Evolutionary conservation across 768 basidiomycete genomes (phyloP).

Genomic region (Suillus subaureus): DNA sequence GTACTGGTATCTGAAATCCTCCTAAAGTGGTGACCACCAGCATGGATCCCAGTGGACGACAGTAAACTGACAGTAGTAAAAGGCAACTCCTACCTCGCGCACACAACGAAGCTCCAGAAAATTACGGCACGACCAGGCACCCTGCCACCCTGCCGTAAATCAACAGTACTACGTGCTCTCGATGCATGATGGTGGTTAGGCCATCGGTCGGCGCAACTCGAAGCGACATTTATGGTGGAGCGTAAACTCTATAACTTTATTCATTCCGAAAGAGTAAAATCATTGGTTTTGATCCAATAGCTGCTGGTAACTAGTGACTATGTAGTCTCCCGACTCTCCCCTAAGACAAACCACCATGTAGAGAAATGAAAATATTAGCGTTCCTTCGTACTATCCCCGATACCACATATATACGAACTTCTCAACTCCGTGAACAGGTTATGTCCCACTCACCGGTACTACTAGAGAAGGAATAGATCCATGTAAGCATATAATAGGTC

Average conservation of each 20-base stretch:
- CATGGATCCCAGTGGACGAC: not conserved
- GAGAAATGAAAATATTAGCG: too few relatives aligned
- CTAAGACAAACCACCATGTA: too few relatives aligned
- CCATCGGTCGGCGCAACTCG: too few relatives aligned
- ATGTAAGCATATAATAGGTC: not conserved
- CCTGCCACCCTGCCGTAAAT: not conserved
- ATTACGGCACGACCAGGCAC: not conserved
- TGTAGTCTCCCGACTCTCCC: too few relatives aligned
- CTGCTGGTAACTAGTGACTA: too few relatives aligned
- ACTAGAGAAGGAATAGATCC: too few relatives aligned
- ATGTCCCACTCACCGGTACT: not conserved
- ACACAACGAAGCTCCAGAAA: not conserved
- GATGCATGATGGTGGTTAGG: not conserved
- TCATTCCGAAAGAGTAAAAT: not conserved
- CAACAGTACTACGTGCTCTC: not conserved
- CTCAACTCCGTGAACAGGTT: too few relatives aligned
- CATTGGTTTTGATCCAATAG: too few relatives aligned
- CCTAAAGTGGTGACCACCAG: not conserved
- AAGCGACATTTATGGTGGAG: too few relatives aligned
- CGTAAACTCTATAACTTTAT: not conserved
- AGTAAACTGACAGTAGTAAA: not conserved
- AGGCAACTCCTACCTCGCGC: not conserved
- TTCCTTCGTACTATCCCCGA: too few relatives aligned
- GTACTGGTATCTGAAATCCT: not conserved
- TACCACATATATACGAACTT: too few relatives aligned